Evolutionary conservation across 768 basidiomycete species (phyloP).

Genomic region (Omphalotus guepiniiformis): DNA sequence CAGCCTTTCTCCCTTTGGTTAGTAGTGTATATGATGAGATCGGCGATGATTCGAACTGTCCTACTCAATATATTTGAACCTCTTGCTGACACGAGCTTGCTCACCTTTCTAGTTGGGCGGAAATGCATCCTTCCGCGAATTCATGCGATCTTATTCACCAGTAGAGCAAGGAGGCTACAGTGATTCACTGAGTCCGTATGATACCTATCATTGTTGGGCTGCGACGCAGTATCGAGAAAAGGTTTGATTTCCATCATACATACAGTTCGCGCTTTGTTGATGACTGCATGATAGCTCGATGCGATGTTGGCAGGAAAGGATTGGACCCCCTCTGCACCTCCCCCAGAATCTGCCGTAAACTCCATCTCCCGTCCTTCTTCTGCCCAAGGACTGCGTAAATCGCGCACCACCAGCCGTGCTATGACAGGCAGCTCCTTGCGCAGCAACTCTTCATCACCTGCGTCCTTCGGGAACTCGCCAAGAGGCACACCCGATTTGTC

Average conservation of each 20-base stretch:
- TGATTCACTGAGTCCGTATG: conserved; percentile 55
- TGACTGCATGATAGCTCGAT: conserved; percentile 58
- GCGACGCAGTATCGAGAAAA: conserved; percentile 94
- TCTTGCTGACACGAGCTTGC: conserved; percentile 11
- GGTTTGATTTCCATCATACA: conserved; percentile 34
- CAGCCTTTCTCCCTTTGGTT: too few species aligned
- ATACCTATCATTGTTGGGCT: conserved; percentile 92
- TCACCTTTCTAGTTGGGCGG: conserved; percentile 82
- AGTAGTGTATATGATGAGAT: too few species aligned
- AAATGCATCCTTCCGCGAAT: conserved; percentile 77
- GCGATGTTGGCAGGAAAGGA: conserved; percentile 66
- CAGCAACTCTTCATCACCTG: conserved; percentile 53
- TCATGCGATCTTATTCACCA: conserved; percentile 68
- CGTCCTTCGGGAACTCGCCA: conserved; percentile 43
- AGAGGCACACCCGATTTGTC: conserved; percentile 40
- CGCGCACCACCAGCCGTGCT: conserved; percentile 65
- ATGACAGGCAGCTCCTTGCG: conserved; percentile 42
- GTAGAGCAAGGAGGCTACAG: conserved; percentile 66
- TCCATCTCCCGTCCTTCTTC: conserved; percentile 61
- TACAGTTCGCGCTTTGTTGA: conserved; percentile 6
- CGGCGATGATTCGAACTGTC: too few species aligned
- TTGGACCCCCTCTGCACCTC: conserved; percentile 77
- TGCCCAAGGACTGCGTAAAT: conserved; percentile 83
- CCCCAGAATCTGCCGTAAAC: conserved; percentile 37
- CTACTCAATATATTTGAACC: too few species aligned